Evolutionary conservation across 2,329 filamentous ascomycete species (phyloP), one percentile per base, ranked within the genome.

Genomic region (Colletotrichum salicis): DNA sequence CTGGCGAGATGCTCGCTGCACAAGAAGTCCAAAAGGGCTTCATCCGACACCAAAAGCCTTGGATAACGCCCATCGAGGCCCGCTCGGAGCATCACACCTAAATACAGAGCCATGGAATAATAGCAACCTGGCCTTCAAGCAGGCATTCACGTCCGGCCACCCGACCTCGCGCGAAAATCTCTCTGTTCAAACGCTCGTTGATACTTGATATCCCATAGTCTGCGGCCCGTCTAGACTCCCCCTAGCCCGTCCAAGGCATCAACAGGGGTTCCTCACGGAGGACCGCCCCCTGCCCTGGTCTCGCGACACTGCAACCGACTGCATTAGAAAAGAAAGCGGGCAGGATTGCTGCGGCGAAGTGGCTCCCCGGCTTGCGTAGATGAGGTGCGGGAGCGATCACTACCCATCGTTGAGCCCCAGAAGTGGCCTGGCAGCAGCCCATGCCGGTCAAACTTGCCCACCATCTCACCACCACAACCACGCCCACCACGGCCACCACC

Each of bases 321-420:
- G 64, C 68, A 67, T 62, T 37, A 55, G 54, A 68, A 68, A 55
- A 68, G 58, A 33, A 71, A 71, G 69, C 27, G 65, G 65, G 52
- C 69, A 48, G 59, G 41, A 68, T 33, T 71, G 54, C 58, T 68
- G 65, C 69, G 59, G 58, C 69, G 59, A 5, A 57, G 67, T 65
- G 61, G 60, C 66, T 60, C 66, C 58, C 69, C 59, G 55, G 65
- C 59, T 55, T 66, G 65, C 48, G 66, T 65, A 72, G 60, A 65
- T 70, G 70, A 70, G 66, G 55, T 70, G 56, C 67, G 70, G 60
- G 66, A 65, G 55, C 70, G 70, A 72, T 71, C 64, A 68, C 24
- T 58, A 35, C 22, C 33, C 45, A 35, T 56, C 54, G 52, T n/a
- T 22, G 52, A 60, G 57, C 55, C 67, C 66, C 55, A 52, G 55